A percentile compares a stretch with the other conserved stretches of the same genome.
phyloP scores from a whole-genome alignment of 257 asterid species.

The Eucommia ulmoides region DNA sequence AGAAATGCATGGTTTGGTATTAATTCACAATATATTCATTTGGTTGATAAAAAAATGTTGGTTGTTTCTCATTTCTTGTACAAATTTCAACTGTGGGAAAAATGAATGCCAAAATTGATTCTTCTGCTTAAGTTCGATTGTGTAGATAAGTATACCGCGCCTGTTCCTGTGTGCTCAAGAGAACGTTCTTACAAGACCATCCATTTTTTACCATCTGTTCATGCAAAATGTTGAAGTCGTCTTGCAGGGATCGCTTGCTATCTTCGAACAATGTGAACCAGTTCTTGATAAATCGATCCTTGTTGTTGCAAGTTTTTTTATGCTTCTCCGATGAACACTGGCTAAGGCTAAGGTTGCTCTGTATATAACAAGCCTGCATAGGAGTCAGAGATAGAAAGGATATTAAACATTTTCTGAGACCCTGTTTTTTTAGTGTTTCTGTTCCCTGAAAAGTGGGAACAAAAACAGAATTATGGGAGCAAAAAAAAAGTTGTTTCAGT shows the following conservation, averaged over 20 bases:
- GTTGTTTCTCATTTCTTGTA: too few species aligned
- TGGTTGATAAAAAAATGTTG: too few species aligned
- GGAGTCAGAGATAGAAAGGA: not conserved
- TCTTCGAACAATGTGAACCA: slow-evolving; percentile 53
- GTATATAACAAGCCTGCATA: slow-evolving; percentile 56
- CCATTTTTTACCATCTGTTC: slow-evolving; percentile 50
- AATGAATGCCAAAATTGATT: too few species aligned
- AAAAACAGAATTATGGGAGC: too few species aligned
- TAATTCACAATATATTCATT: too few species aligned
- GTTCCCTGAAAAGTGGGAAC: too few species aligned
- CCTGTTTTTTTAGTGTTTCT: too few species aligned
- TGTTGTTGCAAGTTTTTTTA: slow-evolving; percentile 19
- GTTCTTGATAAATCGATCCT: slow-evolving; percentile 18
- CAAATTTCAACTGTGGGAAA: too few species aligned
- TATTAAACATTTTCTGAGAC: not conserved
- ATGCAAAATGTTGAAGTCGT: slow-evolving; percentile 17
- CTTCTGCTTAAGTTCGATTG: too few species aligned
- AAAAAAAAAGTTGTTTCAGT: too few species aligned
- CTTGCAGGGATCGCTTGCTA: slow-evolving; percentile 37
- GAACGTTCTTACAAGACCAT: slow-evolving; percentile 65
- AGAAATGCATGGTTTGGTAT: too few species aligned
- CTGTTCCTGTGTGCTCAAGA: slow-evolving; percentile 61
- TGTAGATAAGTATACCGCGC: slow-evolving; percentile 49
- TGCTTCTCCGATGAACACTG: slow-evolving; percentile 16
- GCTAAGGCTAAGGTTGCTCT: slow-evolving; percentile 25